These are phyloP conservation scores for Scutellaria minor DNA, from an alignment of 257 asterid species.

Conservation along the genomic window DNA sequence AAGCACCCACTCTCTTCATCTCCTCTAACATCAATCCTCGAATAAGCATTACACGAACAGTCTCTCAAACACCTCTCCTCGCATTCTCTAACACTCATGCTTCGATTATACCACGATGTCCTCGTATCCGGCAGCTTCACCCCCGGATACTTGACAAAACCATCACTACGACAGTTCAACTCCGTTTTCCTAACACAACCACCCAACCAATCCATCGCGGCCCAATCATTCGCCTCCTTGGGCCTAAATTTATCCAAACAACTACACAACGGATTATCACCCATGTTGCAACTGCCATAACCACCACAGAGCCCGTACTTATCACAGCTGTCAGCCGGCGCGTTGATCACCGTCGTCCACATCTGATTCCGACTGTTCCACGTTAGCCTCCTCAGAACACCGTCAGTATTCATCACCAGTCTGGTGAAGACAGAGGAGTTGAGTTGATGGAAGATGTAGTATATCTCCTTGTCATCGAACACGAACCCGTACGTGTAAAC, in stretches of 20 bases:
- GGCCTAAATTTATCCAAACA: conserved; percentile 45
- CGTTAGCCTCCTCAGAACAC: conserved; percentile 32
- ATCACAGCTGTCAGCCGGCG: conserved; percentile 46
- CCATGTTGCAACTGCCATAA: conserved; percentile 39
- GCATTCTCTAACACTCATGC: conserved; percentile 39
- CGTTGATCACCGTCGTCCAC: conserved; percentile 38
- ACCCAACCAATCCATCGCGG: conserved; percentile 30
- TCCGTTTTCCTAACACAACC: conserved; percentile 34
- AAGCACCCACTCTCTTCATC: conserved; percentile 29
- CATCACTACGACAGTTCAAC: conserved; percentile 37
- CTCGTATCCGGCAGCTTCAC: conserved; percentile 40
- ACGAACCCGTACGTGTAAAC: conserved; percentile 28
- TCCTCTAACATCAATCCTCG: conserved; percentile 30
- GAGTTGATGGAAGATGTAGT: background rate
- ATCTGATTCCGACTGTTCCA: conserved; percentile 29
- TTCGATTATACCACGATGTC: conserved; percentile 25
- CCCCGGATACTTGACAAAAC: conserved; percentile 31
- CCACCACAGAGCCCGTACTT: conserved; percentile 33
- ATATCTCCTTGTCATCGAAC: conserved; percentile 23
- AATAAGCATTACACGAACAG: conserved; percentile 43
- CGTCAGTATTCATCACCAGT: background rate
- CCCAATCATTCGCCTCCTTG: conserved; percentile 33
- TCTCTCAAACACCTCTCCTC: conserved; percentile 34
- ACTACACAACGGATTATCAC: conserved; percentile 30
- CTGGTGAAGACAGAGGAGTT: background rate